Evolutionary conservation across 176 grass and related monocot species (phyloP).

Genomic region (Oropetium thomaeum): DNA sequence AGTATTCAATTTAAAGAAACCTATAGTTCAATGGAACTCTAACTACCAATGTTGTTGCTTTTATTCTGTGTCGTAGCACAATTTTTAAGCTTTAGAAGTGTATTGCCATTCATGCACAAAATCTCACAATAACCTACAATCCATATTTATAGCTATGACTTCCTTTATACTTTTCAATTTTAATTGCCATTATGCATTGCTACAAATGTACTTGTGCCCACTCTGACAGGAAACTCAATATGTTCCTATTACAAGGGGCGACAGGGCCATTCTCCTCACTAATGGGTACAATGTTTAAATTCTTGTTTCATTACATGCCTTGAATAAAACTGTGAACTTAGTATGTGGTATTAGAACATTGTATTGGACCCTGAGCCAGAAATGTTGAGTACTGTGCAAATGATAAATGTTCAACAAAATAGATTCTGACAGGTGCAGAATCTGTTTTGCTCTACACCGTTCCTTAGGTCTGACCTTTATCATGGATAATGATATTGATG

Average conservation of each 20-base stretch:
- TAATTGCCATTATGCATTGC: conserved; percentile 4
- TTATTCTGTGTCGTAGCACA: not conserved
- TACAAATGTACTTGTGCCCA: conserved; percentile 11
- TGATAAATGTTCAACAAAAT: not conserved
- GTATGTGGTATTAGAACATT: not conserved
- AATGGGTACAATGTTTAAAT: conserved; percentile 56
- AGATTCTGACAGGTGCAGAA: not conserved
- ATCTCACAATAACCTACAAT: not conserved
- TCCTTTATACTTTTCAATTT: not conserved
- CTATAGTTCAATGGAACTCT: not conserved
- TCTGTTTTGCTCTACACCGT: not conserved
- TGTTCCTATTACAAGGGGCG: conserved; percentile 91
- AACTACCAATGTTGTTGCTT: not conserved
- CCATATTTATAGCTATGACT: not conserved
- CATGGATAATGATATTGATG: not conserved
- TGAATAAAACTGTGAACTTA: not conserved
- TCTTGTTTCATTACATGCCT: not conserved
- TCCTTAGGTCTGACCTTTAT: not conserved
- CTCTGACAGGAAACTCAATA: conserved; percentile 81
- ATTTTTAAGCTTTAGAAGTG: not conserved
- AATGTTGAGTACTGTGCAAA: not conserved
- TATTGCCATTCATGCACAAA: not conserved
- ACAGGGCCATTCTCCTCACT: conserved; percentile 78
- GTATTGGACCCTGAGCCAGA: not conserved
- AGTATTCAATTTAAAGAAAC: not conserved